Base-by-base conservation (phyloP, 1,284 basidiomycete species). In the Leucocoprinus gongylophorus region DNA sequence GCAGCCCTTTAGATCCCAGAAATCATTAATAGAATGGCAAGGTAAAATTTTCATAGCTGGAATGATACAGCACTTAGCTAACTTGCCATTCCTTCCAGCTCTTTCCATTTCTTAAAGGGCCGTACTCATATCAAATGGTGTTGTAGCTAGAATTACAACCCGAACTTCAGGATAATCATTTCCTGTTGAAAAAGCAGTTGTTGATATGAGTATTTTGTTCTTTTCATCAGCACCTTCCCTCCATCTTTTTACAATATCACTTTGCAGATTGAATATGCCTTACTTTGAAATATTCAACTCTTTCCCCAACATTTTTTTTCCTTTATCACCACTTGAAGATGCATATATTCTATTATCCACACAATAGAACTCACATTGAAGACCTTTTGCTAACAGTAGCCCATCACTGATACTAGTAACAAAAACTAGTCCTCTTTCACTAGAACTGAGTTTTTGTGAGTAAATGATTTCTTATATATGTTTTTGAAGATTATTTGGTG, bases 131-230 rank as follows among this genome's bases (percentile, higher is more conserved):
- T 56, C 55, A 15, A 26, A 43, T 0, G 55, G 55, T 2, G 50
- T 46, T 3, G 41, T 23, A 15, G 18, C 23, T 26, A 54, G 55
- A 2, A 54, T 41, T 2, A 46, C 49, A 18, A 52, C 23, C 3
- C 55, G 21, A 12, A 56, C 50, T 17, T 32, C n/a, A 0, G 28
- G 3, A 20, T 49, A 54, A 33, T 56, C 55, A 23, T 48, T 54
- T 9, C 55, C 53, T 5, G 53, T 50, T 1, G 40, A 46, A 29
- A 56, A 54, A 1, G 49, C 55, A 13, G 39, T 40, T 0, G 55
- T 56, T 3, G 40, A 46, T 1, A 56, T 30, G 3, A 56, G 3
- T 2, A 45, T 9, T 2, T 17, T 21, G 1, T 46, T 15, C 2
- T 30, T 23, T 1, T 46, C 33, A 5, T n/a, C 15, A 30, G 12